Evolutionary conservation across 2,329 filamentous ascomycete species (phyloP).

Genomic region (Akanthomyces lecanii): DNA sequence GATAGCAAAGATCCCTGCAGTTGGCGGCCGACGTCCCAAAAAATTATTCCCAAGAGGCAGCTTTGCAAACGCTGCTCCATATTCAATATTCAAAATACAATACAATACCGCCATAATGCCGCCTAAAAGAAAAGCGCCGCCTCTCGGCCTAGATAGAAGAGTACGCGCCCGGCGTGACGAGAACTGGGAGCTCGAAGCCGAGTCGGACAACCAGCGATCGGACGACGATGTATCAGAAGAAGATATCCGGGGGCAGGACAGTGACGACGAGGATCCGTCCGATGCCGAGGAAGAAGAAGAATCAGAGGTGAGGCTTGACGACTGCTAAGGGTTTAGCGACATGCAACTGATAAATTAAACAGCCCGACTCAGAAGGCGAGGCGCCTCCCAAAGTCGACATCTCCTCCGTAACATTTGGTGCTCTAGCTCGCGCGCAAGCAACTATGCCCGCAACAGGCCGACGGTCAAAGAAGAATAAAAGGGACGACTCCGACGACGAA

Average conservation of each 20-base stretch:
- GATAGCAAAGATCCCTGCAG: neutral
- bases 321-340: too few relatives aligned
- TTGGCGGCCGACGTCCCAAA: neutral
- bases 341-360: neutral
- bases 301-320: constrained; percentile 23
- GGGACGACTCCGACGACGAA: constrained; percentile 22
- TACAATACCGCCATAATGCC: constrained; percentile 27
- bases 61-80: neutral
- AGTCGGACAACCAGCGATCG: constrained; percentile 23
- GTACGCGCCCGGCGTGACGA: constrained; percentile 43
- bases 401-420: constrained; percentile 75
- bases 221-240: constrained; percentile 29
- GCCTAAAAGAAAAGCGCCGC: constrained; percentile 37
- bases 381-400: constrained; percentile 38
- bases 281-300: constrained; percentile 29
- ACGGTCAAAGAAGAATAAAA: constrained; percentile 29
- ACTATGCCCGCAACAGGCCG: constrained; percentile 44
- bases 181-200: constrained; percentile 36
- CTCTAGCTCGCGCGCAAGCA: constrained; percentile 81
- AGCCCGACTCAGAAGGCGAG: constrained; percentile 31
- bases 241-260: constrained; percentile 24
- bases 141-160: constrained; percentile 36
- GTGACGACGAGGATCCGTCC: constrained; percentile 29
- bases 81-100: neutral
- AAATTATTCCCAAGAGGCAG: neutral